phyloP scores from a whole-genome alignment of 2,329 filamentous ascomycete genomes.

The Penicillium psychrosexuale region DNA sequence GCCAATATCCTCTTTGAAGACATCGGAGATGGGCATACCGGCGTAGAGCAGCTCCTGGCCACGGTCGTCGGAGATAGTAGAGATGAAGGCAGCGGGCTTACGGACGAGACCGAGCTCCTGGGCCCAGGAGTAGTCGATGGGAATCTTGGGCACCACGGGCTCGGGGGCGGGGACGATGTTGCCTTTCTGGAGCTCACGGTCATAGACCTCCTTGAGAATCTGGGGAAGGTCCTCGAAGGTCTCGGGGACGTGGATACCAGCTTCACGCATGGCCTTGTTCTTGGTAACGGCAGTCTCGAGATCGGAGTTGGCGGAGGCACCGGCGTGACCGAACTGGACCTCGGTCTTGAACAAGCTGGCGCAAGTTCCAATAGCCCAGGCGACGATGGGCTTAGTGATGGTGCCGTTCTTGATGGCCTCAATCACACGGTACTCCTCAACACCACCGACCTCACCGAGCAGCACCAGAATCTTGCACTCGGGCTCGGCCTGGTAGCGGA shows the following conservation, averaged over 20 bases:
- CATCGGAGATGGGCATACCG: constrained; percentile 99
- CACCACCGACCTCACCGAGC: constrained; percentile 97
- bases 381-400: constrained; percentile 98
- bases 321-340: constrained; percentile 98
- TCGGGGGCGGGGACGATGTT: constrained; percentile 82
- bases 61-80: constrained; percentile 99
- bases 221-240: constrained; percentile 94
- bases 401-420: constrained; percentile 91
- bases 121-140: constrained; percentile 99
- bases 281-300: constrained; percentile 95
- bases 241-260: constrained; percentile 88
- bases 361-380: constrained; percentile 98
- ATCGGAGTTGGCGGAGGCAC: constrained; percentile 98
- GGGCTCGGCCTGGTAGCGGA: constrained; percentile 93
- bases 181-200: constrained; percentile 79
- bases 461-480: constrained; percentile 96
- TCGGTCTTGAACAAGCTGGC: constrained; percentile 99
- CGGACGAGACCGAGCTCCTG: constrained; percentile 99
- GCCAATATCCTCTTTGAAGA: constrained; percentile 97
- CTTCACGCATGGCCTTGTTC: constrained; percentile 96
- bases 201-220: constrained; percentile 75
- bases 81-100: constrained; percentile 99
- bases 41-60: constrained; percentile 98
- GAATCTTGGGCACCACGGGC: constrained; percentile 96
- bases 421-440: constrained; percentile 99